Percentiles rank a stretch among this genome's conserved stretches.
Evolutionary conservation across 106 monocot species (phyloP).

Genomic region (Acanthochlamys bracteata): DNA sequence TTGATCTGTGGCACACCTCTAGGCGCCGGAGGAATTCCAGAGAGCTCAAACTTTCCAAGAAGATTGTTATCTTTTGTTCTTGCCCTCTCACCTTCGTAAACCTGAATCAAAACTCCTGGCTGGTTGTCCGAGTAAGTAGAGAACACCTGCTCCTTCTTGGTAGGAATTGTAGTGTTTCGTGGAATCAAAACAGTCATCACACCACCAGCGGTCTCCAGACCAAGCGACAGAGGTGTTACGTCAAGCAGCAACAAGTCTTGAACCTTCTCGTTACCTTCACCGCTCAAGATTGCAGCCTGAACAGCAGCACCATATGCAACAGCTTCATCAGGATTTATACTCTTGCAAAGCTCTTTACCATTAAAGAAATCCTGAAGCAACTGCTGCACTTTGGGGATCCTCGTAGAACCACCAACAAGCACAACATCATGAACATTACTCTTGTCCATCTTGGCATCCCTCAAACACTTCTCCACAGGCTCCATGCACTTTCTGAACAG

Average conservation of each 20-base stretch:
- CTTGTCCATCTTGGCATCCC: constrained; percentile 30
- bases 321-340: constrained; percentile 38
- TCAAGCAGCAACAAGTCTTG: constrained; percentile 36
- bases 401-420: constrained; percentile 26
- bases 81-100: constrained; percentile 42
- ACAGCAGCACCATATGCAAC: constrained; percentile 40
- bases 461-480: constrained; percentile 24
- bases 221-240: constrained; percentile 43
- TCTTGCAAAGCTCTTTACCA: constrained; percentile 52
- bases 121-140: constrained; percentile 40
- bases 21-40: constrained; percentile 52
- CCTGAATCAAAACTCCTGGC: constrained; percentile 36
- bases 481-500: constrained; percentile 35
- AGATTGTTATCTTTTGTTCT: constrained; percentile 43
- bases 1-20: constrained; percentile 48
- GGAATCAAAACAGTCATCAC: constrained; percentile 42
- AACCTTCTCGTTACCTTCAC: constrained; percentile 61
- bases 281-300: constrained; percentile 45
- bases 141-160: constrained; percentile 42
- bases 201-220: constrained; percentile 34
- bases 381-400: constrained; percentile 35
- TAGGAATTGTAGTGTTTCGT: constrained; percentile 32
- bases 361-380: constrained; percentile 23
- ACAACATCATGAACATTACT: constrained; percentile 25
- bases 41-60: constrained; percentile 52